Evolutionary conservation across 768 basidiomycete genomes (phyloP).

Genomic region (Paxillus ammoniavirescens): DNA sequence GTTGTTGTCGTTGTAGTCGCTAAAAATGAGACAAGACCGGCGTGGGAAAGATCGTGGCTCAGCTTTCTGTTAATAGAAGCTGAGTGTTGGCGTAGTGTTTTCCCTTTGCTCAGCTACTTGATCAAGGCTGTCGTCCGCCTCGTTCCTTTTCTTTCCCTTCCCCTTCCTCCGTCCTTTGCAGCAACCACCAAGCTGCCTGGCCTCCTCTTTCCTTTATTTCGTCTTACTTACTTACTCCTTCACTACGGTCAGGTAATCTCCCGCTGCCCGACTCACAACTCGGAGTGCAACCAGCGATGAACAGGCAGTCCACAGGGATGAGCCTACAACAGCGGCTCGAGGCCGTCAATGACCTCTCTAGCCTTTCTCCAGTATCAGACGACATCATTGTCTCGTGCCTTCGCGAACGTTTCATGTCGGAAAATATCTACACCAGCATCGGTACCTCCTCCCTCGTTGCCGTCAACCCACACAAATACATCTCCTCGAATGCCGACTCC

Average conservation of each 20-base stretch:
- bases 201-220: constrained; percentile 1
- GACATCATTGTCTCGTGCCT: constrained; percentile 83
- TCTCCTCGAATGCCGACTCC: constrained; percentile 80
- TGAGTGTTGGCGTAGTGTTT: constrained; percentile 12
- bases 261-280: background rate
- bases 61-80: constrained; percentile 13
- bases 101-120: constrained; percentile 11
- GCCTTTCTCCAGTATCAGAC: constrained; percentile 68
- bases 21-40: constrained; percentile 5
- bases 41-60: constrained; percentile 21
- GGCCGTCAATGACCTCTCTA: constrained; percentile 66
- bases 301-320: constrained; percentile 45
- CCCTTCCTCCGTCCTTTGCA: constrained; percentile 9
- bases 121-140: constrained; percentile 13
- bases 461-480: constrained; percentile 92
- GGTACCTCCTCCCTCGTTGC: constrained; percentile 76
- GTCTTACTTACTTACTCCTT: background rate
- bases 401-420: constrained; percentile 83
- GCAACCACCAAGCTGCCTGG: constrained; percentile 1
- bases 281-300: constrained; percentile 22
- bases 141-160: constrained; percentile 16
- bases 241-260: constrained; percentile 1
- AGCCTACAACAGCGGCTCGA: constrained; percentile 68
- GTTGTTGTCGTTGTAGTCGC: background rate
- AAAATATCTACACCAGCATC: constrained; percentile 75